phyloP scores from a whole-genome alignment of 495 filamentous ascomycete genomes.

The Hypomontagnella submonticulosa region DNA sequence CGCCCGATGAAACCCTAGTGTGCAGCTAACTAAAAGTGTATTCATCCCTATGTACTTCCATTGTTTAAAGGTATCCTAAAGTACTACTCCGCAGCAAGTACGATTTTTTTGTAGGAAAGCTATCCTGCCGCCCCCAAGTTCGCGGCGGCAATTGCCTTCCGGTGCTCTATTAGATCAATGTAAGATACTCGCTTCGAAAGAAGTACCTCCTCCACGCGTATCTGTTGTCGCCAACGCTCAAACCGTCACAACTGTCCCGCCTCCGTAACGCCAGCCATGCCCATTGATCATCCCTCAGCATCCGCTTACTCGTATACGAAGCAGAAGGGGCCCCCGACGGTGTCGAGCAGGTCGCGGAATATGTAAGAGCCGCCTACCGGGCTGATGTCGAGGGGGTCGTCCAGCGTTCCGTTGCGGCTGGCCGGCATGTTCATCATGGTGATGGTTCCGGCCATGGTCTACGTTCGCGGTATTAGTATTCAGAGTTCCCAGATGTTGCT shows the following conservation, averaged over 20 bases:
- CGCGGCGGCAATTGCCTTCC: not conserved
- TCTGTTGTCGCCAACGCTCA: not conserved
- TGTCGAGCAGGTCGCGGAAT: slow-evolving; percentile 45
- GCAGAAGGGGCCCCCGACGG: slow-evolving; percentile 50
- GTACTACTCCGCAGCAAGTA: too few species aligned
- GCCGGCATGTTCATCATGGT: slow-evolving; percentile 54
- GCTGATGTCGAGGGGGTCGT: slow-evolving; percentile 46
- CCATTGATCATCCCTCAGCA: too few species aligned
- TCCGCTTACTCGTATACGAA: slow-evolving; percentile 50
- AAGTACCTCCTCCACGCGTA: not conserved
- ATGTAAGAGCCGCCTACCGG: slow-evolving; percentile 36
- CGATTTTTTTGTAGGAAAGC: slow-evolving; percentile 6
- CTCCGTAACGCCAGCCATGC: not conserved
- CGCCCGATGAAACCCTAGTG: slow-evolving; percentile 10
- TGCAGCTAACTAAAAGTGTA: slow-evolving; percentile 5
- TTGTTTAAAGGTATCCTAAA: too few species aligned
- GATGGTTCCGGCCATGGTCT: slow-evolving; percentile 56
- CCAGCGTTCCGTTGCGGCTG: slow-evolving; percentile 49
- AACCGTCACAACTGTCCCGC: not conserved
- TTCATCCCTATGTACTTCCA: too few species aligned
- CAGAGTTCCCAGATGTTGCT: too few species aligned
- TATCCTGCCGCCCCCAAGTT: not conserved
- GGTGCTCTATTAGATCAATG: slow-evolving; percentile 15
- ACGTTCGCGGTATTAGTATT: slow-evolving; percentile 3
- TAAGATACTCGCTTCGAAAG: not conserved